Base-by-base conservation (phyloP, 768 basidiomycete species). In the Calocera viscosa region DNA sequence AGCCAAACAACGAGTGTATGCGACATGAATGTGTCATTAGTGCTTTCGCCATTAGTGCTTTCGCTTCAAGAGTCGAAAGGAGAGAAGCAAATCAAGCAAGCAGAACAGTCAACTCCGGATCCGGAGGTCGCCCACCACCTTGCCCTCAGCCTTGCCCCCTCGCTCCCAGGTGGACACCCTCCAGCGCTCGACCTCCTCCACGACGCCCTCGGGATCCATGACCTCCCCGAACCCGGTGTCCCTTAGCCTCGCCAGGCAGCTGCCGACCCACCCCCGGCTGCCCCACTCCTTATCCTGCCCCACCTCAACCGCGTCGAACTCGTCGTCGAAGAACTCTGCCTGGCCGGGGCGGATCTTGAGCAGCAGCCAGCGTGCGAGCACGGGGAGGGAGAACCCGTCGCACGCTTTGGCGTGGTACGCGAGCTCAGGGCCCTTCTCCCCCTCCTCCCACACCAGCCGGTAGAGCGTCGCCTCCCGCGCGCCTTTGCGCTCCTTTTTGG, bases 311-410 rank as follows among this genome's bases (percentile, higher is more conserved):
- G 5, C 24, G 30, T 26, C 24, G 22, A 60, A 32, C 53, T 60
- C 53, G 53, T 60, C 53, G 53, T 60, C 53, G 53, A 60, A 60
- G 53, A 60, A 60, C 53, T 60, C 53, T 60, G 2, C 5, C 22
- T 60, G 53, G 14, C 53, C 53, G 2, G 53, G 53, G 24, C 53
- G 53, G 30, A 60, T 32, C 53, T 60, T 60, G 30, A 60, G 53
- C 53, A 60, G 22, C 5, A 60, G 53, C 53, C 53, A 60, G 24
- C 53, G 24, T 2, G 53, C 53, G 53, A 60, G 53, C 26, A 60
- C 22, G 16, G 53, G 53, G 26, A 60, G 24, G 53, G 26, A 11
- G 22, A 22, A 5, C 24, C 14, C 26, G 30, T 60, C 53, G 53
- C 14, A 5, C 2, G 24, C 30, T 22, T 22, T 60, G 53, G 53